Evolutionary conservation across 495 filamentous ascomycete species (phyloP).

Genomic region (Aspergillus taichungensis): DNA sequence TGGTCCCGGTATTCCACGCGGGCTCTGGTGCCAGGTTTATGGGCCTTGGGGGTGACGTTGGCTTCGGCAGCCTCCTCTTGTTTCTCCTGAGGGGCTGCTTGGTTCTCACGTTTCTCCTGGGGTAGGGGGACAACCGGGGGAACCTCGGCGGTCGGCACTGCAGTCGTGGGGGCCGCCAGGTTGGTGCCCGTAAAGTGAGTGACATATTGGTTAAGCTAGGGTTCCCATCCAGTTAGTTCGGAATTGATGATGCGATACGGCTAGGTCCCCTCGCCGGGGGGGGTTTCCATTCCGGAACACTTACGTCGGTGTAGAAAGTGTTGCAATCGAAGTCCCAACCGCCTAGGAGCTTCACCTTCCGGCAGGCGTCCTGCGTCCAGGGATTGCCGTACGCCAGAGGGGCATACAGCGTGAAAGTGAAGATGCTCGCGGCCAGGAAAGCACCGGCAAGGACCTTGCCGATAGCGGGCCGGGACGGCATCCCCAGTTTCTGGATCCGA

Average conservation of each 20-base stretch:
- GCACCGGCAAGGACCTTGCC: slow-evolving; percentile 59
- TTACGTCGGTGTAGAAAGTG: slow-evolving; percentile 80
- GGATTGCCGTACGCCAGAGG: slow-evolving; percentile 88
- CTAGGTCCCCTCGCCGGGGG: slow-evolving; percentile 25
- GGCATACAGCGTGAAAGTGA: slow-evolving; percentile 74
- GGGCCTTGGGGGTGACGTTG: slow-evolving; percentile 38
- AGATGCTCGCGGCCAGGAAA: slow-evolving; percentile 63
- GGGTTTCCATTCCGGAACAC: slow-evolving; percentile 36
- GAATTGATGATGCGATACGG: slow-evolving; percentile 16
- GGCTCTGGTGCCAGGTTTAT: slow-evolving; percentile 62
- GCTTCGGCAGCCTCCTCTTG: slow-evolving; percentile 22
- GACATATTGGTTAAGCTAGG: slow-evolving; percentile 36
- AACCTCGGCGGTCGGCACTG: slow-evolving; percentile 9
- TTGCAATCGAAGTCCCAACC: slow-evolving; percentile 98
- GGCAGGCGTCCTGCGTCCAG: slow-evolving; percentile 85
- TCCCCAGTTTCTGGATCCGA: slow-evolving; percentile 55
- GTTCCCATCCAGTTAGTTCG: slow-evolving; percentile 7
- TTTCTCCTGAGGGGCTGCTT: slow-evolving; percentile 7
- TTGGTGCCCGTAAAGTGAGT: slow-evolving; percentile 19
- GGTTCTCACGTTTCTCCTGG: slow-evolving; percentile 6
- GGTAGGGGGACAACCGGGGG: slow-evolving; percentile 11
- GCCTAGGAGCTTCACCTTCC: slow-evolving; percentile 73
- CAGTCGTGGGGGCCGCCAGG: slow-evolving; percentile 20
- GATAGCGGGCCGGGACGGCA: slow-evolving; percentile 62
- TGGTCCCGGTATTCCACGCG: slow-evolving; percentile 93